Evolutionary conservation across 306 rosid species (phyloP).

Genomic region (Sechiopsis laciniata): DNA sequence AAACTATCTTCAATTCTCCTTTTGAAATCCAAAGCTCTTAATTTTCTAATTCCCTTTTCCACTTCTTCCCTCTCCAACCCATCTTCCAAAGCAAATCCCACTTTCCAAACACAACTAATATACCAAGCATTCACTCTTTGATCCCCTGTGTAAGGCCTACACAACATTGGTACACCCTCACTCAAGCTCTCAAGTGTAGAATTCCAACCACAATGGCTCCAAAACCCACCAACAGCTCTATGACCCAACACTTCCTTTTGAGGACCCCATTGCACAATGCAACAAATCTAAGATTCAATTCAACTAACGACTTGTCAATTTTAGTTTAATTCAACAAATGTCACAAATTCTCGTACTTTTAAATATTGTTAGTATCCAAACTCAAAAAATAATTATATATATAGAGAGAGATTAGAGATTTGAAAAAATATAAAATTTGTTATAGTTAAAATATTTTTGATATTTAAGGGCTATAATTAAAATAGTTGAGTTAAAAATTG

Average conservation of each 20-base stretch:
- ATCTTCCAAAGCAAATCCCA: conserved; percentile 20
- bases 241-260: conserved; percentile 49
- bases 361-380: too few species aligned
- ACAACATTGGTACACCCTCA: conserved; percentile 29
- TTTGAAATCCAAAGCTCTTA: conserved; percentile 21
- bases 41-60: conserved; percentile 14
- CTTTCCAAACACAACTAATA: conserved; percentile 33
- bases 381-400: too few species aligned
- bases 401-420: too few species aligned
- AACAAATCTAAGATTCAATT: too few species aligned
- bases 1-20: conserved; percentile 24
- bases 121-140: conserved; percentile 29
- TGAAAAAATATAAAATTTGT: too few species aligned
- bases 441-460: too few species aligned
- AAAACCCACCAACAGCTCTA: conserved; percentile 41
- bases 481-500: too few species aligned
- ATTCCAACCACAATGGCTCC: conserved; percentile 46
- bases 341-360: too few species aligned
- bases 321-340: too few species aligned
- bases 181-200: conserved; percentile 32
- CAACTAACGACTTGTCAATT: too few species aligned
- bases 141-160: conserved; percentile 28
- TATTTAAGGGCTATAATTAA: too few species aligned
- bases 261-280: conserved; percentile 46
- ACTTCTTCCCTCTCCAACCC: conserved; percentile 30